Conservation (phyloP, 768 basidiomycete genomes). For the Boletus tomentosulus region DNA sequence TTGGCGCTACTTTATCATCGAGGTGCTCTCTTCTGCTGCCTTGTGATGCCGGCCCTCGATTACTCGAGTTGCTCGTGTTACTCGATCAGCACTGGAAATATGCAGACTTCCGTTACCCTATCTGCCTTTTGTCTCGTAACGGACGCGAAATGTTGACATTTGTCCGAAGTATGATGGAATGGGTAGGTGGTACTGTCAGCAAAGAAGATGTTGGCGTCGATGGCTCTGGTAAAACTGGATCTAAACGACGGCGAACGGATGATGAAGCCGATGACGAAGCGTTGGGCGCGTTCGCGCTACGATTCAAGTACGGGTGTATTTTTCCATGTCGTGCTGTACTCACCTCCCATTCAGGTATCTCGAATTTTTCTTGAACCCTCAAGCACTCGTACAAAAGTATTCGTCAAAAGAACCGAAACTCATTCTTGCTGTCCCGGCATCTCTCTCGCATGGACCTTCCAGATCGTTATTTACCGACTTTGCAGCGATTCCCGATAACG, state of each 20-base stretch:
- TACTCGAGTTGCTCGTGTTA: conserved; percentile 91
- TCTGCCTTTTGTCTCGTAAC: conserved; percentile 90
- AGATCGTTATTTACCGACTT: conserved; percentile 83
- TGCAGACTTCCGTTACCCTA: conserved; percentile 76
- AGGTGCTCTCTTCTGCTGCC: conserved; percentile 84
- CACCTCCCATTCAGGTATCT: conserved; percentile 56
- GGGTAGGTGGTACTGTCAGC: conserved; percentile 93
- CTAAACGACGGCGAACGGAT: conserved; percentile 52
- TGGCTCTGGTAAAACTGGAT: conserved; percentile 49
- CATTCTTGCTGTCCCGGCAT: conserved; percentile 89
- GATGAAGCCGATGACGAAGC: conserved; percentile 80
- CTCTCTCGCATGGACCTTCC: conserved; percentile 89
- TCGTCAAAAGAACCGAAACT: conserved; percentile 89
- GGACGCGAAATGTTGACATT: conserved; percentile 92
- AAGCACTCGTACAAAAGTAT: conserved; percentile 74
- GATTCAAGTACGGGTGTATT: conserved; percentile 71
- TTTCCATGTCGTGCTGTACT: not conserved
- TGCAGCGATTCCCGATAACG: conserved; percentile 76
- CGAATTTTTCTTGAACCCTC: conserved; percentile 86
- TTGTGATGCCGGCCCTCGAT: conserved; percentile 90
- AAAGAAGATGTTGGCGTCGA: conserved; percentile 90
- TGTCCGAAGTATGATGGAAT: conserved; percentile 97
- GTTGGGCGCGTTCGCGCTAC: conserved; percentile 77
- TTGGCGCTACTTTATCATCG: conserved; percentile 80
- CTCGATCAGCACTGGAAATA: conserved; percentile 98